phyloP scores from a whole-genome alignment of 179 eudicot genomes.

The Corrigiola litoralis region DNA sequence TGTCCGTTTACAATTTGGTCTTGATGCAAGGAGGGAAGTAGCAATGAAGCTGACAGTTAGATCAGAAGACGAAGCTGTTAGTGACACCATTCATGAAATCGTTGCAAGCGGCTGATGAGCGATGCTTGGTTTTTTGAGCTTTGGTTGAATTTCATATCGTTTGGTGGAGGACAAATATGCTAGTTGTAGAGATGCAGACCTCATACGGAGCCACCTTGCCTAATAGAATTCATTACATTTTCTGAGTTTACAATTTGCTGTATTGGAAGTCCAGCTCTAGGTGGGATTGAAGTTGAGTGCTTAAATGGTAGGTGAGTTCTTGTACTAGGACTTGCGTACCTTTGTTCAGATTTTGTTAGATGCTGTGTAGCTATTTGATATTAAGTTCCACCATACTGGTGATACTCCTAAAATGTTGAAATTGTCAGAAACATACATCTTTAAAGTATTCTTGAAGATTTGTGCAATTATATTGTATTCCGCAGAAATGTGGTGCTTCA shows the following conservation, averaged over 20 bases:
- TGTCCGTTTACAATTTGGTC: slow-evolving; percentile 74
- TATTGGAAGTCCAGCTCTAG: slow-evolving; percentile 12
- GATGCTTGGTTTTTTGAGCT: slow-evolving; percentile 7
- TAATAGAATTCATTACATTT: slow-evolving; percentile 7
- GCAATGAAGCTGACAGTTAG: slow-evolving; percentile 91
- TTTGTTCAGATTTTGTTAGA: too few species aligned
- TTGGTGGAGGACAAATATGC: slow-evolving; percentile 6
- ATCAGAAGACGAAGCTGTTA: slow-evolving; percentile 76
- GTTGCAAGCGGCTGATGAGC: slow-evolving; percentile 75
- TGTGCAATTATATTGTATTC: too few species aligned
- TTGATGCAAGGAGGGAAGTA: slow-evolving; percentile 73
- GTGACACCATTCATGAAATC: slow-evolving; percentile 86
- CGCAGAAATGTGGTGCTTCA: too few species aligned
- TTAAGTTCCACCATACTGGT: too few species aligned
- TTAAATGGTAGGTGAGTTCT: too few species aligned
- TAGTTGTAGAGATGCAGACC: slow-evolving; percentile 26
- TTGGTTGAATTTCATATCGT: slow-evolving; percentile 2
- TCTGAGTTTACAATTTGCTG: slow-evolving; percentile 5
- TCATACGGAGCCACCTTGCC: slow-evolving; percentile 11
- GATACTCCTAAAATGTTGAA: too few species aligned
- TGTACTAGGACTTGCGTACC: too few species aligned
- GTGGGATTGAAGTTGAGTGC: background rate
- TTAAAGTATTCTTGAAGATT: too few species aligned
- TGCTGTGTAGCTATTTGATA: too few species aligned
- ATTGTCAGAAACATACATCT: too few species aligned